A percentile compares a stretch with the other conserved stretches of the same genome.
phyloP scores from a whole-genome alignment of 139 green algal species.

The Chlorella sp. region DNA sequence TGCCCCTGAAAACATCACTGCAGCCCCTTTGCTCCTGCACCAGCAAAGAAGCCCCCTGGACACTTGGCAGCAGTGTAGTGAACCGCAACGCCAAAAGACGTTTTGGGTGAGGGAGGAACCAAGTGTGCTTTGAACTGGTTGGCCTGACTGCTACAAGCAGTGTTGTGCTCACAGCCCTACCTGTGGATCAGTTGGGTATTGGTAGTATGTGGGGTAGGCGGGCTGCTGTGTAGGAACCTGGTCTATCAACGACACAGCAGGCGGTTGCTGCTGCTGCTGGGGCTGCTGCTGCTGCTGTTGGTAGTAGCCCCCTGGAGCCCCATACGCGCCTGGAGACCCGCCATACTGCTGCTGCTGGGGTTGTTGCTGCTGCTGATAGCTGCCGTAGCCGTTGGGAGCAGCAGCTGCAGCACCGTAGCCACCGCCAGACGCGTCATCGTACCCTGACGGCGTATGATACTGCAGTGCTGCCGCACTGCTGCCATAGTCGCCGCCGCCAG shows the following conservation, averaged over 20 bases:
- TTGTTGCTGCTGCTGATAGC: background rate
- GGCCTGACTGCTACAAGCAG: too few relatives aligned
- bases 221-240: constrained; percentile 45
- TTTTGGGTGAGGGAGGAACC: too few relatives aligned
- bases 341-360: background rate
- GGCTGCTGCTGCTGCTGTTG: background rate
- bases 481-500: background rate
- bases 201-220: constrained; percentile 53
- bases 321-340: background rate
- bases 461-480: background rate
- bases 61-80: too few relatives aligned
- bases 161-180: too few relatives aligned
- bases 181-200: too few relatives aligned
- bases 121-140: too few relatives aligned
- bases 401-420: background rate
- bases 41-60: too few relatives aligned
- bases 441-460: background rate
- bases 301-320: background rate
- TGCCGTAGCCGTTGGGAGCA: background rate
- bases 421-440: background rate
- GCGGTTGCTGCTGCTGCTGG: background rate
- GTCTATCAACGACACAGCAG: constrained; percentile 40
- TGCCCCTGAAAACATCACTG: too few relatives aligned
- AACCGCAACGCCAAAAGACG: too few relatives aligned
- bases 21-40: too few relatives aligned